A percentile compares a stretch with the other conserved stretches of the same genome.
These are phyloP conservation scores for Cucurbita moschata DNA, from an alignment of 306 rosid genomes.

Conservation along the genomic window DNA sequence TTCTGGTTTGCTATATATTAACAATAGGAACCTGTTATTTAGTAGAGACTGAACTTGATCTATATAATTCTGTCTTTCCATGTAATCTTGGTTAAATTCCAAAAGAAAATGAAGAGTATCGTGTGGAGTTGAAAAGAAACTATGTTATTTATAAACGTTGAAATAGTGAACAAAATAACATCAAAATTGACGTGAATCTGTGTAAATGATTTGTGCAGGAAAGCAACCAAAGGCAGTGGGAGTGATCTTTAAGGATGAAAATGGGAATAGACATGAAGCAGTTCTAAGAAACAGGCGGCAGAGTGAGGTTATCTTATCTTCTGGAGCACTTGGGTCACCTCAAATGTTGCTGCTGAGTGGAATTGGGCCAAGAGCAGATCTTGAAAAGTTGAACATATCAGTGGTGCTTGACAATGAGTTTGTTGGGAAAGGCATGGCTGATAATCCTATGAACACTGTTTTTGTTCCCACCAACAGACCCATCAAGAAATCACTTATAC, in stretches of 20 bases:
- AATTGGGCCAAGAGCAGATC: constrained; percentile 66
- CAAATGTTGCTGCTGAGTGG: constrained; percentile 84
- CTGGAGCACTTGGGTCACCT: constrained; percentile 85
- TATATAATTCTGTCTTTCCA: background rate
- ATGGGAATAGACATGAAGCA: constrained; percentile 66
- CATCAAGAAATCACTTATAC: constrained; percentile 48
- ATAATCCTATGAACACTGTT: constrained; percentile 83
- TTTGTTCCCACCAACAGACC: constrained; percentile 53
- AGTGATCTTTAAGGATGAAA: constrained; percentile 71
- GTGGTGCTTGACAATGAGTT: constrained; percentile 41
- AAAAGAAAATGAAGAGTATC: background rate
- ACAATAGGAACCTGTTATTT: too few species aligned
- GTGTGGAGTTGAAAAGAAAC: background rate
- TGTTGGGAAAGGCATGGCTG: constrained; percentile 89
- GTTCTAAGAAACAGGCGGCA: constrained; percentile 17
- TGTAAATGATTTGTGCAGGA: constrained; percentile 19
- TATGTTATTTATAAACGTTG: background rate
- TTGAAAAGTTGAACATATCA: constrained; percentile 45
- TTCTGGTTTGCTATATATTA: too few species aligned
- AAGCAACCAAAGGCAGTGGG: constrained; percentile 60
- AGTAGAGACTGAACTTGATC: too few species aligned
- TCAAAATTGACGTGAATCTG: background rate
- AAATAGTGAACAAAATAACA: background rate
- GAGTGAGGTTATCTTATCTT: constrained; percentile 64
- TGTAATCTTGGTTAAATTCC: background rate